These are phyloP conservation scores for Solanum medicagineum DNA, from an alignment of 257 asterid species.

Conservation along the genomic window DNA sequence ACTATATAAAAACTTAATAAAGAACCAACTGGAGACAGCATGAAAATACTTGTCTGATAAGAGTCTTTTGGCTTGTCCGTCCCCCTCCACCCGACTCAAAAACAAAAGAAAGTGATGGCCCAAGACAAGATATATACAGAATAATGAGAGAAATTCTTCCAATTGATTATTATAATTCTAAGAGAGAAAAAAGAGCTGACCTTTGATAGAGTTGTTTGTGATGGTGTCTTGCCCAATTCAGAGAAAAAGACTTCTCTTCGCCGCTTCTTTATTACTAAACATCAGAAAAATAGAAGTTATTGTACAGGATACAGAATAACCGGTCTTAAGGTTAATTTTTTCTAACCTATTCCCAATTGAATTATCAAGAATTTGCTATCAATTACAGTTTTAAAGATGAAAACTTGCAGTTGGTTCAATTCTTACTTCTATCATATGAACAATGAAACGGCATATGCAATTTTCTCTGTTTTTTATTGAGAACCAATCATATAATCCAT, in stretches of 20 bases:
- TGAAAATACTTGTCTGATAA: neutral
- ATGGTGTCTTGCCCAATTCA: constrained; percentile 55
- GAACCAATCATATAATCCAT: neutral
- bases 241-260: constrained; percentile 90
- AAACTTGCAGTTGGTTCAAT: neutral
- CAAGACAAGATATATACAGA: neutral
- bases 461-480: neutral
- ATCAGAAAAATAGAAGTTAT: neutral
- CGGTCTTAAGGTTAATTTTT: neutral
- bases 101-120: neutral
- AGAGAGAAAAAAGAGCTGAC: constrained; percentile 17
- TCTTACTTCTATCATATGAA: neutral
- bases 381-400: neutral
- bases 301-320: neutral
- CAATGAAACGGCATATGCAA: neutral
- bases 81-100: neutral
- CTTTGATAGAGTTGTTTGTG: constrained; percentile 40
- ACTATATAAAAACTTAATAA: neutral
- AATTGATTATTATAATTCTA: neutral
- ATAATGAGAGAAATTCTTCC: neutral
- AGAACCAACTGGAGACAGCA: neutral
- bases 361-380: neutral
- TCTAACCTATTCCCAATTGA: neutral
- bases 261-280: constrained; percentile 56
- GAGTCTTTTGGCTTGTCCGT: neutral